Evolutionary conservation across 2,329 filamentous ascomycete species (phyloP), one percentile per base, ranked within the genome.

Genomic region (Colletotrichum karsti): DNA sequence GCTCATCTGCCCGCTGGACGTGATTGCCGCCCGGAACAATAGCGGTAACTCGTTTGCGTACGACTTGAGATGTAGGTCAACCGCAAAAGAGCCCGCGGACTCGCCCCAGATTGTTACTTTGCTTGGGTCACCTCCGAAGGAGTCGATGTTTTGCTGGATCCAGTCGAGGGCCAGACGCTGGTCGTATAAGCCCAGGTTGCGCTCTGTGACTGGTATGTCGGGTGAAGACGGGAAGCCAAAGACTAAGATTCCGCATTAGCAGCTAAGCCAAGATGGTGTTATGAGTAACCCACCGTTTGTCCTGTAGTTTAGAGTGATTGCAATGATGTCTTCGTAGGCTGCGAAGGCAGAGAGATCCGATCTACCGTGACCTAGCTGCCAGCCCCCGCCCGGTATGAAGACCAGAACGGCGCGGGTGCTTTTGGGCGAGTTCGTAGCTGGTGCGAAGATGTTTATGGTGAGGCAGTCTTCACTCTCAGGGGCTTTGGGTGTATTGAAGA

Each of bases 91-190:
- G 0, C 77, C 77, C 0, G 78, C 77, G 3, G 77, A 79, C 65
- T 79, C 74, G 3, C 78, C 77, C 5, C 73, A 69, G n/a, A 78
- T 74, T 20, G 77, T 79, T n/a, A 79, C 69, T 20, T 75, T 74
- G 2, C 48, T 39, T 1, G 75, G 69, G 15, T 77, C 70, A 9
- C 77, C 75, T 3, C 77, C 77, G 15, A 78, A 78, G 7, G 71
- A 73, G 5, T 22, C 63, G 7, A 75, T 73, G 30, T 76, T 79
- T 8, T 78, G 76, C 1, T 74, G 73, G 7, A 79, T 22, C 76
- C 76, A 79, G 12, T 79, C 74, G 0, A 78, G 73, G 2, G 75
- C 77, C 6, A 71, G 70, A 5, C 77, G 72, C 28, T 77, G 73
- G 48, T 77, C 74, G n/a, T 74, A 69, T 0, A 77, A 26, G 4